Conservation (phyloP, 768 basidiomycete species). For the Plicaturopsis crispa region DNA sequence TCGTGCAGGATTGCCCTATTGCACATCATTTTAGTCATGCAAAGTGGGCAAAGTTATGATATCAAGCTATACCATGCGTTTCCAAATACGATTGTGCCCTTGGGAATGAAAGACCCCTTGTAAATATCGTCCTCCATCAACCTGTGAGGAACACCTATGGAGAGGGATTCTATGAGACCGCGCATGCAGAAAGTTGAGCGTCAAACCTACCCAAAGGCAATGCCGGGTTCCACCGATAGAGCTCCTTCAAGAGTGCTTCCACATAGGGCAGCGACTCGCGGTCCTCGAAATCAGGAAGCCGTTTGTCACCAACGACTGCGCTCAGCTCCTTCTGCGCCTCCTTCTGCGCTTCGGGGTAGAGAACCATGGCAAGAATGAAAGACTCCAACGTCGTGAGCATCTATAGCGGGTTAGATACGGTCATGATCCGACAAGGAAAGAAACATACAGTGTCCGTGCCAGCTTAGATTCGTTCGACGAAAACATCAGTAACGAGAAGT, state of each 20-base stretch:
- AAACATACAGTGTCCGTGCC: neutral
- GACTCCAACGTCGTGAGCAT: neutral
- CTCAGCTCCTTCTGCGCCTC: conserved; percentile 4
- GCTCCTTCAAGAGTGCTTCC: conserved; percentile 9
- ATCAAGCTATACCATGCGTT: conserved; percentile 10
- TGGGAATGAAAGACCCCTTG: conserved; percentile 22
- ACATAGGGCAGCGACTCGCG: conserved; percentile 9
- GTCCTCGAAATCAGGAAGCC: conserved; percentile 11
- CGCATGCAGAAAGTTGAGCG: no score
- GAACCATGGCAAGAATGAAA: conserved; percentile 6
- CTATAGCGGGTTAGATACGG: neutral
- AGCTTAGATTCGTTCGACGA: neutral
- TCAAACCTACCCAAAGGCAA: neutral
- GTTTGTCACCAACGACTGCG: conserved; percentile 6
- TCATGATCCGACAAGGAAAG: neutral
- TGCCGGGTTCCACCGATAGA: conserved; percentile 5
- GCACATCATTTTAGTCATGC: neutral
- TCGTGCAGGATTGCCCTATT: conserved; percentile 3
- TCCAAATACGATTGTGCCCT: conserved; percentile 14
- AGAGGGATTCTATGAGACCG: no score
- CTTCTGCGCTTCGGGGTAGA: conserved; percentile 5
- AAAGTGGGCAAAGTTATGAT: neutral
- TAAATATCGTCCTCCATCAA: conserved; percentile 21
- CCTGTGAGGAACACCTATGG: conserved; percentile 23
- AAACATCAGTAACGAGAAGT: neutral